Evolutionary conservation across 23 red algal species (phyloP).

Genomic region (Gracilaria vermiculophylla): DNA sequence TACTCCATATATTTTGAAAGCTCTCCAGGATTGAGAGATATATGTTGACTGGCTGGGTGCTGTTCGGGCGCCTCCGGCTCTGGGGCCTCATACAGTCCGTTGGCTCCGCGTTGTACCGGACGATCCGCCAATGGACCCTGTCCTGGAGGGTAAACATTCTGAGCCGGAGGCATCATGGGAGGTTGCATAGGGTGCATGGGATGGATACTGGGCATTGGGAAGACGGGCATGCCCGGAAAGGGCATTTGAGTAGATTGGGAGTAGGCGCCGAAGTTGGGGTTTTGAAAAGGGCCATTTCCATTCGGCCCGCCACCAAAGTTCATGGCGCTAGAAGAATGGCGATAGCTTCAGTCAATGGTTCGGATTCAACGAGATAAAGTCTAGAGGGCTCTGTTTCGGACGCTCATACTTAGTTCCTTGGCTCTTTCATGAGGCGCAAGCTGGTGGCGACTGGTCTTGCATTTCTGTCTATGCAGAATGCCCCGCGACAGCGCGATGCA

Average conservation of each 20-base stretch:
- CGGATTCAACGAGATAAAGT: background rate
- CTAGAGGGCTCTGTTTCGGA: background rate
- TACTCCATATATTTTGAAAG: slow-evolving; percentile 56
- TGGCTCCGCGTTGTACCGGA: slow-evolving; percentile 37
- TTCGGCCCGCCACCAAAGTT: slow-evolving; percentile 1
- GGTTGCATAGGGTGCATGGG: slow-evolving; percentile 12
- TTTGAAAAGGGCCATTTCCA: slow-evolving; percentile 27
- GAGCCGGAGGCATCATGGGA: slow-evolving; percentile 42
- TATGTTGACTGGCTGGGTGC: slow-evolving; percentile 64
- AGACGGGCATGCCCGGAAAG: background rate
- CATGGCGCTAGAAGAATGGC: background rate
- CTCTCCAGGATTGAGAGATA: slow-evolving; percentile 76
- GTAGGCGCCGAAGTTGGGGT: slow-evolving; percentile 28
- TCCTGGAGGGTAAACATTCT: slow-evolving; percentile 29
- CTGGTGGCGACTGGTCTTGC: too few relatives aligned
- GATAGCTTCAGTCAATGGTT: too few relatives aligned
- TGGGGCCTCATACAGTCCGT: slow-evolving; percentile 68
- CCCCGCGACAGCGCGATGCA: too few relatives aligned
- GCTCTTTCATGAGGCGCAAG: too few relatives aligned
- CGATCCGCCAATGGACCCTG: slow-evolving; percentile 55
- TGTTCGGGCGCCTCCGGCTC: slow-evolving; percentile 50
- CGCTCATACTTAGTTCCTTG: too few relatives aligned
- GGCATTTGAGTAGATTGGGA: slow-evolving; percentile 5
- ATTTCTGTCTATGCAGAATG: too few relatives aligned
- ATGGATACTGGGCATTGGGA: slow-evolving; percentile 26